Base-by-base conservation (phyloP, 495 filamentous ascomycete species). In the Podospora australis region DNA sequence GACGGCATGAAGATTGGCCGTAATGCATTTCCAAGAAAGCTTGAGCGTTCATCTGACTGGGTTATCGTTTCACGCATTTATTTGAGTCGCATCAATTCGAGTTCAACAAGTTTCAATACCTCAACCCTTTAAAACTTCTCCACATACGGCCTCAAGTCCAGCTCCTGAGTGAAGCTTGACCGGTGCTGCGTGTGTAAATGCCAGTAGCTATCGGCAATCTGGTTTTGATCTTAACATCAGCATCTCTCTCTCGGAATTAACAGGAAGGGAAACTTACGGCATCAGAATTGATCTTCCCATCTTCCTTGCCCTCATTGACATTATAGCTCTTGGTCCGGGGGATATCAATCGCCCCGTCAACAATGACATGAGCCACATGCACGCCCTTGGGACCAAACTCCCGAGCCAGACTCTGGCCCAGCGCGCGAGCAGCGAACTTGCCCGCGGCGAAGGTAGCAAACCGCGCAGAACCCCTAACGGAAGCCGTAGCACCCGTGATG, bases 141-240 rank as follows among this genome's bases (percentile, higher is more conserved):
- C 30, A 87, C 73, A 63, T 78, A 85, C 3, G 87, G 87, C 50
- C 88, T 70, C 44, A 94, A 64, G 71, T 95, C 90, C 52, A 96
- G 58, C 72, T 96, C 88, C 58, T 84, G 86, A 1, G 88, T 90
- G 58, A 90, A 95, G 4, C 78, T 78, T 11, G 84, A 84, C 47
- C 79, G 74, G 16, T 85, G 87, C 69, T 96, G 90, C 2, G 84
- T 86, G 65, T 96, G 90, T 50, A 96, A 60, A 66, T 86, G 70
- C 90, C 88, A 95, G 60, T 96, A 95, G 39, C 57, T 72, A 30
- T 95, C 88, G 47, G 90, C 90, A 73, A 96, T 96, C 86, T 92
- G 47, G 39, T 13, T 22, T 29, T 7, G 28, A 28, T 39, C 50
- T 40, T 25, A 61, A 14, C 22, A 36, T 2, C 24, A 48, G 55